A percentile compares a stretch with the other conserved stretches of the same genome.
These are phyloP conservation scores for Dionaea muscipula DNA, from an alignment of 179 eudicot species.

Conservation along the genomic window DNA sequence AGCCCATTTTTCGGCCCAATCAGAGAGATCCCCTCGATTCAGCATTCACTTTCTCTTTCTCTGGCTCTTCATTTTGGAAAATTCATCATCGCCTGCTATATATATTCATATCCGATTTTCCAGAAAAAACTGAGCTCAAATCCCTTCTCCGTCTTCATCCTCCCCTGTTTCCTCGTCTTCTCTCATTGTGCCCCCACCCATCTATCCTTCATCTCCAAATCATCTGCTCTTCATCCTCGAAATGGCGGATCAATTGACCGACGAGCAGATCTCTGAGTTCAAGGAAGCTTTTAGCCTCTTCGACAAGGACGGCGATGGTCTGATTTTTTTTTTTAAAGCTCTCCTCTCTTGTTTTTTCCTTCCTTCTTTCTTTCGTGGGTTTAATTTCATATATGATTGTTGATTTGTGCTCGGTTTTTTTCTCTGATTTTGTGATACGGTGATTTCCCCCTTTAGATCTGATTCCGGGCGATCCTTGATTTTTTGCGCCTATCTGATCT, in stretches of 20 bases:
- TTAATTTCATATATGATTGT: not conserved
- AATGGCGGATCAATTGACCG: conserved; percentile 43
- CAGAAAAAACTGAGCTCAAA: not conserved
- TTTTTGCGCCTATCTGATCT: not conserved
- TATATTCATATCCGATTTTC: not conserved
- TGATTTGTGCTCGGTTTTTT: not conserved
- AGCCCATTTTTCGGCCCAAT: not conserved
- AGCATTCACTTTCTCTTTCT: not conserved
- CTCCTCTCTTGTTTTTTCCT: not conserved
- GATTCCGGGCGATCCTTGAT: not conserved
- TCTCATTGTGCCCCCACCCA: conserved; percentile 5
- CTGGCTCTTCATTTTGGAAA: not conserved
- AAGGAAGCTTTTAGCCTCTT: conserved; percentile 43
- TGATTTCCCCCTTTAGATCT: not conserved
- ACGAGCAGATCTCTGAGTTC: conserved; percentile 44
- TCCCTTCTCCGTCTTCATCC: conserved; percentile 3
- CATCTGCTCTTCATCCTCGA: not conserved
- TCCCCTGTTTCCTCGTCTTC: not conserved
- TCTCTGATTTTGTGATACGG: not conserved
- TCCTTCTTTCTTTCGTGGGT: not conserved
- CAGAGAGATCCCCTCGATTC: not conserved
- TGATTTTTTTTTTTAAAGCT: not conserved
- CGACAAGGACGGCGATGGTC: conserved; percentile 47
- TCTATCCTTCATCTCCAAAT: not conserved
- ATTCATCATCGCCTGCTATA: too few relatives aligned